Evolutionary conservation across 257 asterid genomes (phyloP), one percentile per base, ranked within the genome.

Genomic region (Schizonepeta tenuifolia): DNA sequence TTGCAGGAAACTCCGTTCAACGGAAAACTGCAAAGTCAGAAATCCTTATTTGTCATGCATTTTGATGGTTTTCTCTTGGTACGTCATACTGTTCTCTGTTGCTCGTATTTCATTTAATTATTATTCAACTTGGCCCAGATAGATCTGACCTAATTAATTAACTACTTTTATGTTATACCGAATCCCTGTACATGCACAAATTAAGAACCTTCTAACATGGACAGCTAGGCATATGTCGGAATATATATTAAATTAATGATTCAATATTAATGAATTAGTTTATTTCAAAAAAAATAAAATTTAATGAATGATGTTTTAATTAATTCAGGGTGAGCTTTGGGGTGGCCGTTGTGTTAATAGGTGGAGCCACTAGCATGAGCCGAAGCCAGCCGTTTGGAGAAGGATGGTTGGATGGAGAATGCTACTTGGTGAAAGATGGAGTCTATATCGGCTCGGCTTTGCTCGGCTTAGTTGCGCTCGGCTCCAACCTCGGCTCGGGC

Each of bases 361-460:
- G 90, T 31, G 78, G 74, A 70, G 92, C 88, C 33, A 85, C 83
- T 9, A 87, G 94, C 83, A 89, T 91, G 90, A 91, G 73, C 78
- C 77, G 43, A 64, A 75, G 75, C 12, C 97, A 91, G 55, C 53
- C 41, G 3, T 47, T 78, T 22, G 96, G 97, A 40, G 87, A 85
- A 72, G 97, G 96, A 40, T 91, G 97, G 96, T 24, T 91, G 60
- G 86, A 86, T 80, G 94, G 91, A 18, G 87, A 87, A 21, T 89
- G 90, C 77, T 70, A 70, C 67, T 43, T 70, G 40, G 46, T 70
- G 20, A 70, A 26, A 61, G 86, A 86, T 67, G 96, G 96, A 49
- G 84, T 86, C 26, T 87, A 51, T 11, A 18, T 57, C 53, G 86
- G 78, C 26, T 84, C 92, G 0, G 89, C 83, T 7, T 2, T 81